Base-by-base conservation (phyloP, 1,139 yeast species). In the Nakaseomyces kungkrabaensis region DNA sequence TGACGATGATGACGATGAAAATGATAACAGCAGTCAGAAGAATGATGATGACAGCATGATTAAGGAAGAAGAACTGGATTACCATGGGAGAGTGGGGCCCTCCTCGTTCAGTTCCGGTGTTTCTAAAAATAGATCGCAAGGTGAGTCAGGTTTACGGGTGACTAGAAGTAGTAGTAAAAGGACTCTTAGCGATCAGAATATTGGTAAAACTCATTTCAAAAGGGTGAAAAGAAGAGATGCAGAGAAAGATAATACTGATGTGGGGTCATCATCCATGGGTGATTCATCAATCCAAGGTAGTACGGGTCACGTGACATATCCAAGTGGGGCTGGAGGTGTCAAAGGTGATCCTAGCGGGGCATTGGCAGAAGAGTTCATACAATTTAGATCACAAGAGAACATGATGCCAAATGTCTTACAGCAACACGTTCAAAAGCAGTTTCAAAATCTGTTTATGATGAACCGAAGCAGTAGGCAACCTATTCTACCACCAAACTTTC, bases 401-500 rank as follows among this genome's bases (percentile, higher is more conserved):
- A 25, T 25, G 5, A 24, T 38, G 31, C 25, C 44, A 25, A 41
- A 41, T 29, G 11, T 24, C 1, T 29, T 58, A 43, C 61, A 58
- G 45, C 57, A 58, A 51, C 59, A 56, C 43, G 61, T 58, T 5
- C 61, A 58, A 41, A 49, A 58, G 34, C 61, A 56, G 43, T 58
- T 58, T 41, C 61, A 58, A 44, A 57, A 57, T 40, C 48, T 58
- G 34, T 58, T 57, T 49, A 53, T 50, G 34, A 52, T 52, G 41
- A 51, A 51, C 24, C 48, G 50, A 4, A 29, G 44, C n/a, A 13
- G n/a, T 4, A 41, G 34, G 13, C 44, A 11, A 29, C 11, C 25
- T 1, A 25, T 38, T 5, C 7, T 38, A 4, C 13, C 42, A 17
- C n/a, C 42, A 13, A 38, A 38, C 31, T 38, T 24, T 25, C 42